Conservation (phyloP, 2,329 filamentous ascomycete species). For the Biscogniauxia sp. region DNA sequence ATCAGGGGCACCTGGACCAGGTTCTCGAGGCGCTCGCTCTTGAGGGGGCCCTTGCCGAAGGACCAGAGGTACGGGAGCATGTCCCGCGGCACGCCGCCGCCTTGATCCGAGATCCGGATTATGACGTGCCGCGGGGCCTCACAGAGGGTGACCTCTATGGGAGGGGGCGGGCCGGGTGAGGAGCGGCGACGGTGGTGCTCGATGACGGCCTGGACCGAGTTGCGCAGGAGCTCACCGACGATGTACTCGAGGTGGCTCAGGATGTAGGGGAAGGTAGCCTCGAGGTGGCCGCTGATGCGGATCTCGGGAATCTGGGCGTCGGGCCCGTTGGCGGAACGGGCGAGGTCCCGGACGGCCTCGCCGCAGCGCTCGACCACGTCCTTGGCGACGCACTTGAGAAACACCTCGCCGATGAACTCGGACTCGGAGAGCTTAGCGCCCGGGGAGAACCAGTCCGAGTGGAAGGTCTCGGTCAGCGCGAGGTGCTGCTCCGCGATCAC, state of each 20-base stretch:
- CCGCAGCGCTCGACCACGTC: slow-evolving; percentile 86
- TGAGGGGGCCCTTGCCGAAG: slow-evolving; percentile 88
- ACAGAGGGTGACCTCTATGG: slow-evolving; percentile 92
- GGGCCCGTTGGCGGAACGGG: slow-evolving; percentile 70
- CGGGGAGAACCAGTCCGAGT: slow-evolving; percentile 85
- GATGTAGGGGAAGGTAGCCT: slow-evolving; percentile 94
- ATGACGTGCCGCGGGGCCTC: slow-evolving; percentile 94
- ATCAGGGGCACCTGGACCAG: slow-evolving; percentile 83
- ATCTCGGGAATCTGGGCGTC: slow-evolving; percentile 75
- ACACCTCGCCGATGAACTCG: slow-evolving; percentile 94
- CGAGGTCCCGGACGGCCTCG: slow-evolving; percentile 70
- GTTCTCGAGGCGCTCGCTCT: slow-evolving; percentile 75
- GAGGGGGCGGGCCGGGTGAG: slow-evolving; percentile 55
- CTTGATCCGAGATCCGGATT: slow-evolving; percentile 91
- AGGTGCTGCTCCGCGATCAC: slow-evolving; percentile 98
- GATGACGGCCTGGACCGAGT: slow-evolving; percentile 89
- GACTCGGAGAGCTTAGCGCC: slow-evolving; percentile 68
- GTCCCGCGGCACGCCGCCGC: slow-evolving; percentile 84
- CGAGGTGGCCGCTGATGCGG: slow-evolving; percentile 77
- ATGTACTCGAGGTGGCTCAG: slow-evolving; percentile 96
- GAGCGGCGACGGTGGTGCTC: slow-evolving; percentile 58
- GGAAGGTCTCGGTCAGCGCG: slow-evolving; percentile 89
- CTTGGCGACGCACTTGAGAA: slow-evolving; percentile 85
- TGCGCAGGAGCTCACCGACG: slow-evolving; percentile 88
- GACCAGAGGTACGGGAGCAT: slow-evolving; percentile 92